Base-by-base conservation (phyloP, 2,329 filamentous ascomycete species). In the Colletotrichum camelliae region DNA sequence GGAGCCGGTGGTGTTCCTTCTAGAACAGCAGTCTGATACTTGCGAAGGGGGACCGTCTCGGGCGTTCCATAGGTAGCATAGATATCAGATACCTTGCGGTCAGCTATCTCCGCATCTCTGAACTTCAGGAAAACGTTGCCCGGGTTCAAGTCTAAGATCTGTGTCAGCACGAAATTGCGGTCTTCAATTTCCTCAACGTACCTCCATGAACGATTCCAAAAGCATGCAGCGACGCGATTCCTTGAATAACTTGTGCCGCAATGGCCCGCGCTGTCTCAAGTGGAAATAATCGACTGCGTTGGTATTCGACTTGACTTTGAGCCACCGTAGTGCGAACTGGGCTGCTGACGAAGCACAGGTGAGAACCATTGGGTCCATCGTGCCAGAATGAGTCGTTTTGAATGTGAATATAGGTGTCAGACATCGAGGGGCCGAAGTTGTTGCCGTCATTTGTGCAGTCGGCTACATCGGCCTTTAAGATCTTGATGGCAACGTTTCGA, bases 201-300 rank as follows among this genome's bases (percentile, higher is more conserved):
- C 39, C 39, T 48, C 39, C 39, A 2, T 48, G 39, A 2, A 4
- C 39, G 39, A 48, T 48, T 9, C 39, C 39, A 9, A 12, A 12
- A 7, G 0, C 0, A 48, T 48, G 18, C 2, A 21, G 18, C 18
- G 3, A 21, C 39, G 18, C 18, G 12, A 48, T 9, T n/a, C 39
- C 39, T 48, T 48, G 18, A 48, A 48, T 48, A 5, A 48, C 39
- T 21, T 48, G 39, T 48, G 39, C 18, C 39, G 21, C 18, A 18
- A 48, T 48, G 10, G 39, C 39, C 18, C 18, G 39, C 39, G 39
- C 39, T 48, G 39, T 21, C 9, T 48, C 39, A 48, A 48, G 39
- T 48, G 39, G 39, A 48, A 48, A 48, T 12, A 12, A 48, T 48
- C 39, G 39, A 48, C 39, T 48, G 18, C 39, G 39, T 7, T 48